These are phyloP conservation scores for button mushroom (Agaricus bisporus) DNA, from an alignment of 768 basidiomycete genomes.

Conservation along the genomic window DNA sequence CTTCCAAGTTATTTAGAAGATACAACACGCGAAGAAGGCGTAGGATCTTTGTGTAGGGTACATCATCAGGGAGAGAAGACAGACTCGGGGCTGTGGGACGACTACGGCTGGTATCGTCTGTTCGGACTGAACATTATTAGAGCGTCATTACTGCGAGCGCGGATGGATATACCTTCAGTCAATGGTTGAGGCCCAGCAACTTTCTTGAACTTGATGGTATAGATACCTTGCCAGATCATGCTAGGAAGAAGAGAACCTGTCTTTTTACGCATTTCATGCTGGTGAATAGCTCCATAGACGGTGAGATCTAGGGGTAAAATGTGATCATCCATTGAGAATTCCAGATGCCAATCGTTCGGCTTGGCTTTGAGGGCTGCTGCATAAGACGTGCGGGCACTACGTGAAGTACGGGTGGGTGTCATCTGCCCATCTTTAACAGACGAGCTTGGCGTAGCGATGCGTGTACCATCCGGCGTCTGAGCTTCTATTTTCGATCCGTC, in stretches of 20 bases:
- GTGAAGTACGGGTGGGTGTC: conserved; percentile 21
- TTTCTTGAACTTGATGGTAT: conserved; percentile 91
- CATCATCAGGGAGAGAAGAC: conserved; percentile 78
- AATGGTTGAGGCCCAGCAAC: conserved; percentile 72
- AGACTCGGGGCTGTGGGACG: conserved; percentile 60
- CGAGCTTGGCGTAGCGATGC: conserved; percentile 82
- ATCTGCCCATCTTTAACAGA: conserved; percentile 31
- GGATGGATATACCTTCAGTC: conserved; percentile 47
- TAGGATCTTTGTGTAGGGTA: conserved; percentile 85
- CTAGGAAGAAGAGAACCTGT: conserved; percentile 54
- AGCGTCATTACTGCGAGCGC: neutral
- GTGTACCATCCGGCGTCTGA: conserved; percentile 94
- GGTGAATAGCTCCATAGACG: conserved; percentile 94
- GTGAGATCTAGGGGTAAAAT: conserved; percentile 81
- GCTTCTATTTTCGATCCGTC: conserved; percentile 94
- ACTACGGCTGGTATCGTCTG: conserved; percentile 37
- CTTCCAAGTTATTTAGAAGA: conserved; percentile 71
- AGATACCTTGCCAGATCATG: conserved; percentile 85
- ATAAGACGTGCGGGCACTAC: conserved; percentile 61
- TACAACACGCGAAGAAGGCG: conserved; percentile 85
- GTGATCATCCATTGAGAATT: conserved; percentile 92
- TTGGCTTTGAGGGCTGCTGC: conserved; percentile 91
- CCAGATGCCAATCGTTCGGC: conserved; percentile 94
- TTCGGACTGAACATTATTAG: conserved; percentile 23
- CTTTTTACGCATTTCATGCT: conserved; percentile 80